A percentile compares a stretch with the other conserved stretches of the same genome.
Conservation (phyloP, 225 moss, liverwort and hornwort species). For the Ulota crispa region DNA sequence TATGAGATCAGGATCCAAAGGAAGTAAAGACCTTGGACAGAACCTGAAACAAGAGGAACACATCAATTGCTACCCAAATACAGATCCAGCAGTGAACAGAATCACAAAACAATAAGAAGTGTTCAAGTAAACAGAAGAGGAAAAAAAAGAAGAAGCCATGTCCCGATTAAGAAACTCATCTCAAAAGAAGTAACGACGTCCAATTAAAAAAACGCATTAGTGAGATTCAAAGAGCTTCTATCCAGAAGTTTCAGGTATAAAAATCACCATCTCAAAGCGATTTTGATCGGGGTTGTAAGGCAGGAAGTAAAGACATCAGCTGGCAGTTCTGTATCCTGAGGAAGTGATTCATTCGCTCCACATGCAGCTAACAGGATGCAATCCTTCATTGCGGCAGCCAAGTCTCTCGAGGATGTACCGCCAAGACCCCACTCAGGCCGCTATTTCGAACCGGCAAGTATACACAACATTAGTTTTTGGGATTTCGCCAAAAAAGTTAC, state of each 20-base stretch:
- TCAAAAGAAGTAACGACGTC: constrained; percentile 6
- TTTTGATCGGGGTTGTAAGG: constrained; percentile 95
- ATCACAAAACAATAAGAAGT: constrained; percentile 15
- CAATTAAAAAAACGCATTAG: neutral
- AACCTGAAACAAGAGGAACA: constrained; percentile 60
- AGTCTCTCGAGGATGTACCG: constrained; percentile 45
- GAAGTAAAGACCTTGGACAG: constrained; percentile 79
- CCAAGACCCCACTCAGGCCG: constrained; percentile 74
- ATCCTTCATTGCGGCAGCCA: constrained; percentile 66
- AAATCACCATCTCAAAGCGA: constrained; percentile 88
- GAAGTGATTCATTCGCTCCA: constrained; percentile 86
- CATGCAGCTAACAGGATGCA: constrained; percentile 95
- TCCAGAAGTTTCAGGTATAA: constrained; percentile 1
- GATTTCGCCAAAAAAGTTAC: neutral
- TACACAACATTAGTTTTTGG: constrained; percentile 4
- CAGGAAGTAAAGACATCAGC: constrained; percentile 94
- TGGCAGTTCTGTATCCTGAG: constrained; percentile 86
- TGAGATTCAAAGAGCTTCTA: neutral
- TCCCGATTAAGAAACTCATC: neutral
- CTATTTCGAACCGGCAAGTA: constrained; percentile 36
- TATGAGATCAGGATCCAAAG: constrained; percentile 79
- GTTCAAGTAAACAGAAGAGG: neutral
- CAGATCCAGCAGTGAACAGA: constrained; percentile 21
- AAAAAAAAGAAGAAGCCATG: neutral
- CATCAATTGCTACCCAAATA: neutral